Percentiles rank a stretch among this genome's conserved stretches.
phyloP scores from a whole-genome alignment of 176 grass and related monocot genomes.

The Avena atlantica region DNA sequence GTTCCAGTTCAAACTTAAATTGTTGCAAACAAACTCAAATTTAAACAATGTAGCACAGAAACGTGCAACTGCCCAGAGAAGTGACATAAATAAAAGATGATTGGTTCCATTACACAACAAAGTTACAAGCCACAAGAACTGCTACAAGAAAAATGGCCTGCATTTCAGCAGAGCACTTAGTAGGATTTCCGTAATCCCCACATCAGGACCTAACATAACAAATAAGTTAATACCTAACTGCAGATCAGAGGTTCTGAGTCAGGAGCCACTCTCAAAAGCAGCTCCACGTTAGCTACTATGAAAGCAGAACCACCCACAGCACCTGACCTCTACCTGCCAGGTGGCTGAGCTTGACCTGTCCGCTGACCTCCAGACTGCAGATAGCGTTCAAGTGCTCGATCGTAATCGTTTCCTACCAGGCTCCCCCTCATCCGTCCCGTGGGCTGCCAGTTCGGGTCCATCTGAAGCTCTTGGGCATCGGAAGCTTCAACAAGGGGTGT shows the following conservation, averaged over 20 bases:
- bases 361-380: slow-evolving; percentile 31
- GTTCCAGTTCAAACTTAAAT: too few relatives aligned
- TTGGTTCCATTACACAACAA: slow-evolving; percentile 10
- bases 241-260: not conserved
- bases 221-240: not conserved
- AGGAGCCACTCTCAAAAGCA: not conserved
- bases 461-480: slow-evolving; percentile 41
- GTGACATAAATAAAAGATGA: not conserved
- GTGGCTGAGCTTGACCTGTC: slow-evolving; percentile 23
- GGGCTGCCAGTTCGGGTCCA: slow-evolving; percentile 77
- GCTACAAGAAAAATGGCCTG: too few relatives aligned
- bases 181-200: not conserved
- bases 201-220: not conserved
- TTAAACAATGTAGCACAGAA: too few relatives aligned
- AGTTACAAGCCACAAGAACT: not conserved
- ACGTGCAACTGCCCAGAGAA: not conserved
- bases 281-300: not conserved
- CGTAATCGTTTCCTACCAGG: slow-evolving; percentile 81
- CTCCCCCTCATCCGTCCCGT: slow-evolving; percentile 87
- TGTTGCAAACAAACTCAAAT: too few relatives aligned
- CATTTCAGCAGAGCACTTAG: not conserved
- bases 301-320: not conserved
- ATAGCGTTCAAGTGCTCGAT: slow-evolving; percentile 61
- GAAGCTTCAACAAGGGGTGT: slow-evolving; percentile 22
- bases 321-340: slow-evolving; percentile 3